Evolutionary conservation across 2,329 filamentous ascomycete species (phyloP), one percentile per base, ranked within the genome.

Genomic region (Phaeosphaeriaceae sp.): DNA sequence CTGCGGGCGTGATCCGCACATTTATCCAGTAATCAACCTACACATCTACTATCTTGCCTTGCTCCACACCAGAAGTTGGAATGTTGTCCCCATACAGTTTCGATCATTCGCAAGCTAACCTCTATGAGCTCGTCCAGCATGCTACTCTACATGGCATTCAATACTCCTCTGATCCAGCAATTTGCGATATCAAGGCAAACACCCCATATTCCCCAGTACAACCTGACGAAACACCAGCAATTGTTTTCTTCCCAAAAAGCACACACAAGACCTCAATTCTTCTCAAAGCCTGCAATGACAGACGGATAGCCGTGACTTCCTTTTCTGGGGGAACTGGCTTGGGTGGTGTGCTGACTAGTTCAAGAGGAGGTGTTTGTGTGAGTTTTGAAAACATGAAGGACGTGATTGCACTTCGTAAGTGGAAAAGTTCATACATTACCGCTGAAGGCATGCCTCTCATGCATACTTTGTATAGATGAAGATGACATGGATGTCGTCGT

Each of bases 241-340:
- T 89, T 64, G 81, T 96, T 38, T 81, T 95, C 41, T 92, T 86
- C 65, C 92, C 92, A 0, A 77, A 73, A 23, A 83, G 81, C 16
- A 96, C 92, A 0, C 87, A 90, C 54, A 87, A 96, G 60, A 90
- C 95, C 1, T 87, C 88, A 1, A 75, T 80, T 49, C 83, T 96
- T 45, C 89, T 95, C 83, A 90, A 92, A 76, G 78, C 95, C 47
- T 96, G 92, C 76, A 88, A 95, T 70, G 73, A 76, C 61, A 81
- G 91, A 23, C 79, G 80, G 38, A 91, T 96, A 55, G 91, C 92
- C 3, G 89, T 96, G n/a, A 92, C 89, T 1, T 87, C 86, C 0
- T 95, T 90, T 75, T 89, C 87, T 42, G 92, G 92, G 21, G 92
- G 92, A 23, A 96, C 92, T 7, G 91, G 87, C 63, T 79, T 96